Evolutionary conservation across 2,329 filamentous ascomycete genomes (phyloP).

Genomic region (Escovopsis sp.): DNA sequence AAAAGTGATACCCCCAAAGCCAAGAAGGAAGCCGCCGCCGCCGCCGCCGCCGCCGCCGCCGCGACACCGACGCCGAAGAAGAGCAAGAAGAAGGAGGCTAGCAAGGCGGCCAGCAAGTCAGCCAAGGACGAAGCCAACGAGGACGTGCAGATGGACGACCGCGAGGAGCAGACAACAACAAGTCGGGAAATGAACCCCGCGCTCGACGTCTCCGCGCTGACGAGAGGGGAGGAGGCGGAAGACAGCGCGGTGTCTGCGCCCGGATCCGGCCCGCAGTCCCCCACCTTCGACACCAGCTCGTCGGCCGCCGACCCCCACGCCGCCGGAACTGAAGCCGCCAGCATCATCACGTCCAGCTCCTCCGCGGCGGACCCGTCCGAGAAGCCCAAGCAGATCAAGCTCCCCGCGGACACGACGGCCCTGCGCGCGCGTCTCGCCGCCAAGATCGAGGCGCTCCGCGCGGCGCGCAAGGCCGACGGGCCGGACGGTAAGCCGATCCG

Average conservation of each 20-base stretch:
- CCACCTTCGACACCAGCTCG: slow-evolving; percentile 42
- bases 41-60: too few relatives aligned
- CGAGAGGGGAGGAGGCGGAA: slow-evolving; percentile 31
- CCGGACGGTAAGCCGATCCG: slow-evolving; percentile 61
- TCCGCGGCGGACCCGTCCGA: slow-evolving; percentile 45
- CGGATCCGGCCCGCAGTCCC: slow-evolving; percentile 33
- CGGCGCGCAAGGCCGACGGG: slow-evolving; percentile 74
- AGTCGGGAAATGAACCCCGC: slow-evolving; percentile 6
- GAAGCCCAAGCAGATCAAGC: slow-evolving; percentile 49
- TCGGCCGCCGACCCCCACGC: slow-evolving; percentile 21
- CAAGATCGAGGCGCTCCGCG: slow-evolving; percentile 71
- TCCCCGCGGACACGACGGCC: slow-evolving; percentile 56
- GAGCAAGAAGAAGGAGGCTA: slow-evolving; percentile 9
- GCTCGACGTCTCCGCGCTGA: slow-evolving; percentile 14
- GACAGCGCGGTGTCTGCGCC: slow-evolving; percentile 30
- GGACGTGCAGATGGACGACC: neutral
- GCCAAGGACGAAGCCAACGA: slow-evolving; percentile 3
- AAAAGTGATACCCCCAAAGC: slow-evolving; percentile 4
- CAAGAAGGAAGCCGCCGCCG: slow-evolving; percentile 6
- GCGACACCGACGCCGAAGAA: slow-evolving; percentile 14
- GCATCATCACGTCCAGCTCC: slow-evolving; percentile 52
- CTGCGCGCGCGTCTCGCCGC: slow-evolving; percentile 67
- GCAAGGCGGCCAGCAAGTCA: slow-evolving; percentile 6
- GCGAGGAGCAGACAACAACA: neutral
- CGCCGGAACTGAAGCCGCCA: slow-evolving; percentile 30